These are phyloP conservation scores for Sugiyamaella japonica DNA, from an alignment of 1,139 yeast species.

Conservation along the genomic window DNA sequence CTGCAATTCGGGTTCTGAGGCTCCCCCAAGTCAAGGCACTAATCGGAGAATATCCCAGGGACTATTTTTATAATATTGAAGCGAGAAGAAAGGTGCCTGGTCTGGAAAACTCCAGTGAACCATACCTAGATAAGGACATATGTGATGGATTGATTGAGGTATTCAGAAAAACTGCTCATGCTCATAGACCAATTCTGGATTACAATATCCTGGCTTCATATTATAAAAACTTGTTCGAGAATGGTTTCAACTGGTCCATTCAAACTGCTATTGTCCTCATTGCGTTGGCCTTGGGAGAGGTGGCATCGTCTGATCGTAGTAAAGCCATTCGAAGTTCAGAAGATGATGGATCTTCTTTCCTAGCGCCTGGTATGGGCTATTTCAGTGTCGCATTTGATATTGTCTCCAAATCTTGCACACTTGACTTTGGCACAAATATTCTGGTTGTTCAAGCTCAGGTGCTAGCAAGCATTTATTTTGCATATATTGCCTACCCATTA, in stretches of 20 bases:
- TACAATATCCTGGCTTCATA: constrained; percentile 8
- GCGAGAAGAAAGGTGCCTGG: constrained; percentile 11
- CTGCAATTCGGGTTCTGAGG: constrained; percentile 23
- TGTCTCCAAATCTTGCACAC: constrained; percentile 6
- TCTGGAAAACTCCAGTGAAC: constrained; percentile 3
- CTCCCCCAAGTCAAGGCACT: constrained; percentile 22
- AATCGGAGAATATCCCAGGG: constrained; percentile 25
- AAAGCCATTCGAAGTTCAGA: neutral
- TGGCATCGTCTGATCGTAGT: constrained; percentile 14
- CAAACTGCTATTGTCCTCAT: constrained; percentile 22
- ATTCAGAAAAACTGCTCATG: constrained; percentile 18
- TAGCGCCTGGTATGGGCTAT: constrained; percentile 16
- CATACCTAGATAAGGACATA: constrained; percentile 11
- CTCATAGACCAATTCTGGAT: constrained; percentile 19
- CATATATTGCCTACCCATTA: constrained; percentile 25
- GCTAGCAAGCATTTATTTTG: constrained; percentile 22
- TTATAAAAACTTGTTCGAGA: constrained; percentile 11
- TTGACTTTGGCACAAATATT: constrained; percentile 18
- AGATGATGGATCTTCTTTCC: constrained; percentile 9
- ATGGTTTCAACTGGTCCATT: constrained; percentile 14
- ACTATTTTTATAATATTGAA: constrained; percentile 25
- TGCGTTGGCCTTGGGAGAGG: constrained; percentile 24
- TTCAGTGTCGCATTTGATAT: constrained; percentile 14
- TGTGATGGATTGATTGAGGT: constrained; percentile 15
- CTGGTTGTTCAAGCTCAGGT: constrained; percentile 17